Evolutionary conservation across 1,284 basidiomycete species (phyloP).

Genomic region (Leccinum griseonigrum): DNA sequence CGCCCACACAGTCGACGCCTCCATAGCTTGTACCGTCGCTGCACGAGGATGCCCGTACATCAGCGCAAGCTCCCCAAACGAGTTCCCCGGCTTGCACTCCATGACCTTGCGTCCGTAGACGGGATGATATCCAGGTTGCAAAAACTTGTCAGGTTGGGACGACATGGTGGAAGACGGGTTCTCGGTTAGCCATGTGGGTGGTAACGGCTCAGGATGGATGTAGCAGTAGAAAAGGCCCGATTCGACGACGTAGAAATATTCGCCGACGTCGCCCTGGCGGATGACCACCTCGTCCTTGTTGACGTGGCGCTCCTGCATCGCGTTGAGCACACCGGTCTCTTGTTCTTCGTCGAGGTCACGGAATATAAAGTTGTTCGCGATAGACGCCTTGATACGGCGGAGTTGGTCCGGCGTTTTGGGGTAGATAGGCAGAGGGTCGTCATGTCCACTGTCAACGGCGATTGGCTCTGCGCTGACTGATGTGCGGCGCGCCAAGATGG

Average conservation of each 20-base stretch:
- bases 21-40: slow-evolving; percentile 87
- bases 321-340: slow-evolving; percentile 87
- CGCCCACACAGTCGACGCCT: slow-evolving; percentile 88
- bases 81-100: slow-evolving; percentile 82
- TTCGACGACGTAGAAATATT: slow-evolving; percentile 98
- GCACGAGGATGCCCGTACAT: slow-evolving; percentile 98
- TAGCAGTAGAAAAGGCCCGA: slow-evolving; percentile 86
- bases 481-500: slow-evolving; percentile 85
- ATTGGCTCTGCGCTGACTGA: slow-evolving; percentile 99
- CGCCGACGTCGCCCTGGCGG: slow-evolving; percentile 94
- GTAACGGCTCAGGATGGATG: slow-evolving; percentile 67
- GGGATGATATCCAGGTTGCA: slow-evolving; percentile 63
- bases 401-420: slow-evolving; percentile 87
- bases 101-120: slow-evolving; percentile 82
- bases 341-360: slow-evolving; percentile 96
- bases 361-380: slow-evolving; percentile 92
- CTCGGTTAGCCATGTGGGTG: slow-evolving; percentile 52
- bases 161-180: slow-evolving; percentile 36
- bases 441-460: slow-evolving; percentile 68
- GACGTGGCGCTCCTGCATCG: slow-evolving; percentile 90
- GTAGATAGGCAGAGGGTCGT: slow-evolving; percentile 70
- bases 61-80: slow-evolving; percentile 95
- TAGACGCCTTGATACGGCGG: slow-evolving; percentile 83
- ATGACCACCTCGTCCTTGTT: slow-evolving; percentile 83
- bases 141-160: slow-evolving; percentile 48